Evolutionary conservation across 2,329 filamentous ascomycete genomes (phyloP).

Genomic region (Cercospora sesami): DNA sequence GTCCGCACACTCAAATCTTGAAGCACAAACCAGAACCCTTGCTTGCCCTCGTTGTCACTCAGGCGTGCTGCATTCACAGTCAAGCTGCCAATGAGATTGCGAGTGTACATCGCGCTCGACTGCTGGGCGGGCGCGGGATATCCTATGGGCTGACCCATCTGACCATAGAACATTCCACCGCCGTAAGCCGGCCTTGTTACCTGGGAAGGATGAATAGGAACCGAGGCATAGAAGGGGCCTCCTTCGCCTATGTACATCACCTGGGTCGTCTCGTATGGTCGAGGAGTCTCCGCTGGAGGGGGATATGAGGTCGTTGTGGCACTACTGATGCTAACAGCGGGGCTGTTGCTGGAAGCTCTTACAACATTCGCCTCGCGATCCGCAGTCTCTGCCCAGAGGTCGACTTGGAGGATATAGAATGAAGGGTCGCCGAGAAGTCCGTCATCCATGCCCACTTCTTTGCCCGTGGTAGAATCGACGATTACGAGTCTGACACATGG

Average conservation of each 20-base stretch:
- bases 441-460: constrained; percentile 77
- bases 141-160: constrained; percentile 22
- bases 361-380: constrained; percentile 67
- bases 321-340: constrained; percentile 70
- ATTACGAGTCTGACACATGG: constrained; percentile 86
- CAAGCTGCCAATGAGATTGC: constrained; percentile 90
- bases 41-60: constrained; percentile 73
- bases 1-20: constrained; percentile 94
- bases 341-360: constrained; percentile 63
- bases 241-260: constrained; percentile 24
- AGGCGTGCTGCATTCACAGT: constrained; percentile 85
- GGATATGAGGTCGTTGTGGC: constrained; percentile 78
- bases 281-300: constrained; percentile 46
- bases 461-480: constrained; percentile 69
- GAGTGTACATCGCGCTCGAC: constrained; percentile 83
- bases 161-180: constrained; percentile 25
- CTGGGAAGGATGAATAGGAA: constrained; percentile 25
- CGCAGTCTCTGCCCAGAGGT: constrained; percentile 65
- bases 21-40: constrained; percentile 94
- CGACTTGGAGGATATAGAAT: constrained; percentile 59
- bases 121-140: constrained; percentile 36
- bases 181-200: constrained; percentile 22
- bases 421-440: constrained; percentile 56
- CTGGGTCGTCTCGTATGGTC: constrained; percentile 22
- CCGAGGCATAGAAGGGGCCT: constrained; percentile 26